Base-by-base conservation (phyloP, 176 grass and related monocot species). In the Luzula sylvatica region DNA sequence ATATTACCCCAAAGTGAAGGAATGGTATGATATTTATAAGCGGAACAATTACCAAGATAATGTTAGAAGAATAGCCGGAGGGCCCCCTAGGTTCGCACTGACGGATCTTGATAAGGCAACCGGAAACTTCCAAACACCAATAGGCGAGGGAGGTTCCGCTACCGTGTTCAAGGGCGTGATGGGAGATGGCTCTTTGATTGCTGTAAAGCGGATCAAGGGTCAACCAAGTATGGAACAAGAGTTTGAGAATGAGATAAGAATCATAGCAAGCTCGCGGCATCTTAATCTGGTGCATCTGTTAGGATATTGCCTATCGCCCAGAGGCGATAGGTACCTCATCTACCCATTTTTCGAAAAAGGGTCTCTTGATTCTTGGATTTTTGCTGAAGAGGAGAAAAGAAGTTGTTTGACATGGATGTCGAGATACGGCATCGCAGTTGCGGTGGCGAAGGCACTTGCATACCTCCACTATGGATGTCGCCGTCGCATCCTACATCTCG, bases 391-490 rank as follows among this genome's bases (percentile, higher is more conserved):
- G 18, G 22, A 46, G n/a, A 30, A 46, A 42, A 3, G 43, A 27
- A 20, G 44, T 5, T 55, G 23, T 49, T 63, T 88, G n/a, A 66
- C 61, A n/a, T 88, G 78, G 78, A 6, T 51, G 19, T 21, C 46
- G 50, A 24, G 56, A 40, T 43, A 60, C n/a, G 55, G 44, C n/a
- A 46, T 71, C 4, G 75, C 78, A 67, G 23, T 60, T 20, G 78
- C 71, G 28, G 78, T 88, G 1, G 71, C 78, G 7, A 75, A 69
- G 59, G 83, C 74, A 45, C 78, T 88, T 24, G 61, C 74, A 22
- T 88, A 88, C 73, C 78, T 78, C 61, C 78, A 88, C 70, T 49
- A 78, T 72, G 83, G 74, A 17, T 88, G 74, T 61, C 61, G 23
- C 9, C 38, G 23, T 0, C 59, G 68, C 23, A 61, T 82, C 42